phyloP scores from a whole-genome alignment of 257 asterid genomes.

The Sherardia arvensis region DNA sequence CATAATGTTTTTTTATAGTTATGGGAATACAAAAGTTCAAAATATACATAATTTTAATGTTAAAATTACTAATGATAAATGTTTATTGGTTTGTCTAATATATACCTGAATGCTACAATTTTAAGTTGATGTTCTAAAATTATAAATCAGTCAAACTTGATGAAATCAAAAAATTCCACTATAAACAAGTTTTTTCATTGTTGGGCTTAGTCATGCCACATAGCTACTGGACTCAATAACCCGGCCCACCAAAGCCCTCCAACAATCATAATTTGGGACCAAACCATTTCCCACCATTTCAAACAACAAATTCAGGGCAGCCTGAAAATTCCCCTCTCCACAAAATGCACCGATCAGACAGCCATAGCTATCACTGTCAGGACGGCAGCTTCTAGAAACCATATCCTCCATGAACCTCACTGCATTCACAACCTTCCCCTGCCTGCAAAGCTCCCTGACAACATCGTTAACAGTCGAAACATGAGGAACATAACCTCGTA shows the following conservation, averaged over 20 bases:
- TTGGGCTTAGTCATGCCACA: no score
- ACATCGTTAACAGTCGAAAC: slow-evolving; percentile 46
- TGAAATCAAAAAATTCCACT: no score
- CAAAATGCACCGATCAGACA: slow-evolving; percentile 31
- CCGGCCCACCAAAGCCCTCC: slow-evolving; percentile 40
- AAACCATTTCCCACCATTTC: slow-evolving; percentile 55
- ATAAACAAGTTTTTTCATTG: no score
- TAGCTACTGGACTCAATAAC: neutral
- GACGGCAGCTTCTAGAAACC: slow-evolving; percentile 37
- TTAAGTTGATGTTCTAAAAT: no score
- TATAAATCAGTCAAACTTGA: no score
- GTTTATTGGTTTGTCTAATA: no score
- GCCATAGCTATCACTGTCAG: slow-evolving; percentile 50
- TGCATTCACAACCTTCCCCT: slow-evolving; percentile 43
- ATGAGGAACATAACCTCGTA: slow-evolving; percentile 36
- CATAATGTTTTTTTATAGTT: no score
- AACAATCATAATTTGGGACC: slow-evolving; percentile 34
- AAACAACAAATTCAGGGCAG: slow-evolving; percentile 32
- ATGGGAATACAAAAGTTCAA: no score
- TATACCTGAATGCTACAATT: no score
- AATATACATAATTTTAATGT: no score
- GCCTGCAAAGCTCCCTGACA: slow-evolving; percentile 44
- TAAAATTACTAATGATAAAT: no score
- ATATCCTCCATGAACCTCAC: slow-evolving; percentile 58
- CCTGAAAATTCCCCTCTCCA: slow-evolving; percentile 36